Evolutionary conservation across 306 rosid genomes (phyloP), one percentile per base, ranked within the genome.

Genomic region (Aeschynomene evenia): DNA sequence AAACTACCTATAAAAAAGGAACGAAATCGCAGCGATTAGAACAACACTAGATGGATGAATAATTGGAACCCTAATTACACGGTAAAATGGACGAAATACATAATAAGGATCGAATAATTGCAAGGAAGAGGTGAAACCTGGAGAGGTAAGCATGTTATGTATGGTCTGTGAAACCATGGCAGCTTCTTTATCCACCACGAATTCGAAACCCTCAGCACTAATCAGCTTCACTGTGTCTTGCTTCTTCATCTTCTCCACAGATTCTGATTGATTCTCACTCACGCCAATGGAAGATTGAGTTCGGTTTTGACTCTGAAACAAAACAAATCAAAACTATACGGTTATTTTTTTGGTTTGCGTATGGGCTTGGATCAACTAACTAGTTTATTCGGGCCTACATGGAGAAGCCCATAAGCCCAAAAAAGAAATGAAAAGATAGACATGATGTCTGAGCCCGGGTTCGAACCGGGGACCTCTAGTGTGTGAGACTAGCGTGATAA

Each of bases 111-210:
- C 0, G 24, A 51, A 43, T 12, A 12, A n/a, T 2, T 3, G 28
- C 16, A 26, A 6, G 46, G 57, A 43, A 10, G 4, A 3, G 14
- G 49, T 18, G 11, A 64, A 65, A 91, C 97, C 99, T 54, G 97
- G 97, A 72, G 99, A 95, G 4, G 99, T 91, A 43, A 91, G 97
- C 99, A 95, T 95, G 83, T 89, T 89, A 54, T 88, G 95, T 64
- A 95, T 95, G 54, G 99, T 95, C 81, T 91, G 99, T 37, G 99
- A 95, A 81, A 95, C 99, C 97, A 91, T 95, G 19, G 99, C 99
- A 14, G 97, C 99, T 68, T 95, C 99, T 74, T 89, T 91, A 75
- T 87, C 96, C 61, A 95, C 74, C 12, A 95, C 82, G 73, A 95
- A 95, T 79, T 95, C 96, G 81, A 95, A 95, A 24, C 97, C 99